Conservation (phyloP, 257 asterid species). For the Solanum sejunctum region DNA sequence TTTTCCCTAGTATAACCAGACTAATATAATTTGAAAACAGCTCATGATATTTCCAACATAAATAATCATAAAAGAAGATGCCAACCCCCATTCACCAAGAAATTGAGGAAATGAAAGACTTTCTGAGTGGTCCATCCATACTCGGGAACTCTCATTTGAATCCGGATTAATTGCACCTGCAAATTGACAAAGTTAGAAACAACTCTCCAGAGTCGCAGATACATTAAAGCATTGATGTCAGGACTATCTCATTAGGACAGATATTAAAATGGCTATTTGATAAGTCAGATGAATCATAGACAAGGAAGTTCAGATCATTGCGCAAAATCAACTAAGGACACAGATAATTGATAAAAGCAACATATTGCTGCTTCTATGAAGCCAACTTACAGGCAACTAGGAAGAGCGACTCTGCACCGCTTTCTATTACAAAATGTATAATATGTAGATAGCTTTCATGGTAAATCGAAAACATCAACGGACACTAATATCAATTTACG, state of each 20-base stretch:
- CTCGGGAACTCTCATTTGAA: constrained; percentile 90
- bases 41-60: background rate
- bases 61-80: background rate
- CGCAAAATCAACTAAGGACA: background rate
- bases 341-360: background rate
- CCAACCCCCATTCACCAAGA: constrained; percentile 87
- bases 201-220: background rate
- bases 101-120: constrained; percentile 95
- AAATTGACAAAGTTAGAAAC: background rate
- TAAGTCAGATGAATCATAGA: background rate
- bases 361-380: background rate
- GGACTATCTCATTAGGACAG: background rate
- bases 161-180: constrained; percentile 82
- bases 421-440: background rate
- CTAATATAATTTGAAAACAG: background rate
- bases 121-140: constrained; percentile 99
- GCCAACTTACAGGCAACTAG: background rate
- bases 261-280: background rate
- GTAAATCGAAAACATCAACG: background rate
- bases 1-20: background rate
- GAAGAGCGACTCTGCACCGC: background rate
- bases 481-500: background rate
- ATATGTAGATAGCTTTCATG: background rate
- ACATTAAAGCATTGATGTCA: background rate
- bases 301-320: background rate